These are phyloP conservation scores for Fusarium sp. DNA, from an alignment of 2,329 filamentous ascomycete genomes.

Conservation along the genomic window DNA sequence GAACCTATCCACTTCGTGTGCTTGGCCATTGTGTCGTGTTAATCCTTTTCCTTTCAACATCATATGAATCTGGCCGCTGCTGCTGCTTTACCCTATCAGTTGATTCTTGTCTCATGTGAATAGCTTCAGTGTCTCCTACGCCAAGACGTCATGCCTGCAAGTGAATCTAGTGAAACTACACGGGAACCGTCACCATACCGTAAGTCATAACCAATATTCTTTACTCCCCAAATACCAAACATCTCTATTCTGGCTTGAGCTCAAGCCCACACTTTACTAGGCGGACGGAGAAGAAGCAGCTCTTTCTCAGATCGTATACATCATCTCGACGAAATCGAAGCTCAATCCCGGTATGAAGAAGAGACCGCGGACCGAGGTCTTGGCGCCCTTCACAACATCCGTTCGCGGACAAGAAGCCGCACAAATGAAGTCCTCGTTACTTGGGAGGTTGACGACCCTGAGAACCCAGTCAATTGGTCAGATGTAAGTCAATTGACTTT, in stretches of 20 bases:
- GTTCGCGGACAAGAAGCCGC: constrained; percentile 51
- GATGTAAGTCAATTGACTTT: constrained; percentile 45
- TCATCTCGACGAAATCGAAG: constrained; percentile 56
- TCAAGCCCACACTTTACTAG: constrained; percentile 36
- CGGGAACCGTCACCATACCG: constrained; percentile 44
- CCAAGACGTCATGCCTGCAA: constrained; percentile 39
- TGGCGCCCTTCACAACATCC: constrained; percentile 51
- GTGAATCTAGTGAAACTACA: constrained; percentile 47
- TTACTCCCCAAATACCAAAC: background rate
- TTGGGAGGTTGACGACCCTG: constrained; percentile 62
- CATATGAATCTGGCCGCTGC: background rate
- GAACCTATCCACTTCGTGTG: constrained; percentile 24
- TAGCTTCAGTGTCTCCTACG: constrained; percentile 18
- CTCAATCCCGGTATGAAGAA: constrained; percentile 55
- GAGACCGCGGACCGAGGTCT: constrained; percentile 56
- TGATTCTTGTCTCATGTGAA: constrained; percentile 31
- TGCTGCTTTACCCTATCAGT: background rate
- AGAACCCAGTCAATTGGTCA: constrained; percentile 68
- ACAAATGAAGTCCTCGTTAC: constrained; percentile 55
- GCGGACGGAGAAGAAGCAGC: constrained; percentile 44
- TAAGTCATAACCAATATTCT: constrained; percentile 34
- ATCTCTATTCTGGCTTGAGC: background rate
- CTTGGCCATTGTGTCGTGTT: background rate
- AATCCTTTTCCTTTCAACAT: constrained; percentile 17
- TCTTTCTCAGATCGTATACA: constrained; percentile 44